Base-by-base conservation (phyloP, 108 stramenopile genomes). In the Hondaea fermentalgiana region DNA sequence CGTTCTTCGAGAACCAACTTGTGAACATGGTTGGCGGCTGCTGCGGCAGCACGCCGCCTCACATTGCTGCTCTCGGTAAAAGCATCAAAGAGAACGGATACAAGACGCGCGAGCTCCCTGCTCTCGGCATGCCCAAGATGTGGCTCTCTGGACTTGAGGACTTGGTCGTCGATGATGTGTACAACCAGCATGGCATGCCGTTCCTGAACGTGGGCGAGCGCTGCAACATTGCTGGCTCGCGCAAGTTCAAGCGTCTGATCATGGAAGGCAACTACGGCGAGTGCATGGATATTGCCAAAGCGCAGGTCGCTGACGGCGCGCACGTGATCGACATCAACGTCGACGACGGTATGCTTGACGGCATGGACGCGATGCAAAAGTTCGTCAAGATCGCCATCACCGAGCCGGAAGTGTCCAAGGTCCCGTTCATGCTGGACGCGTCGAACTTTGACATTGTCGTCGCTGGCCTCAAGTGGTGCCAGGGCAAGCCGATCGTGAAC, bases 261-360 rank as follows among this genome's bases (percentile, higher is more conserved):
- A 96, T 98, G 96, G 93, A 93, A 17, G 97, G 97, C 47, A 95
- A 99, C 90, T 99, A 98, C 91, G 96, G 88, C 35, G 92, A 95
- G 71, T 97, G 97, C 47, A 99, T 99, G 98, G 98, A 98, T 89
- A 97, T 99, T 88, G 98, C 98, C 57, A 97, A 97, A 95, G 92
- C 96, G 92, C 98, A 99, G 92, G 97, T 99, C 10, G 98, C 97
- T 89, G 98, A 98, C 90, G 98, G 98, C 58, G 98, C 98, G 42
- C 97, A 98, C 90, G 98, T 98, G 69, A 95, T 99, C 90, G 98
- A 99, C 93, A 97, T 99, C 93, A 99, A 99, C 92, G 97, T 99
- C 29, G 98, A 99, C 92, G 98, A 99, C 90, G 98, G 98, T 88
- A 95, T 99, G 92, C 90, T 99, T 90, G 98, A 99, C 90, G 98